Evolutionary conservation across 75 land plant genomes (phyloP), one percentile per base, ranked within the genome.

Genomic region (Pinus tabuliformis): DNA sequence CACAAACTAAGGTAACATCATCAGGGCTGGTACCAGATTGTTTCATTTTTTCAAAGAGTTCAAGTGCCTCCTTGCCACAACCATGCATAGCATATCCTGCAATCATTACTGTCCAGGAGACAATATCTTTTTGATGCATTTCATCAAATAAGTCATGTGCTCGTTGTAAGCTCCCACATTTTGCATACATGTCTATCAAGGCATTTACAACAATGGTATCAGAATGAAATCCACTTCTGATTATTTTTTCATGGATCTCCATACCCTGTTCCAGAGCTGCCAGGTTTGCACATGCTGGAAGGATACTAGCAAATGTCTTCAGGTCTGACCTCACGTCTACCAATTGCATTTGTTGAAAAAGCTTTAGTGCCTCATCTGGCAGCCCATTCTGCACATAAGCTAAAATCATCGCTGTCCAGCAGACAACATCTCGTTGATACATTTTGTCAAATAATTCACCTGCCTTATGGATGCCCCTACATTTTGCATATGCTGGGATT

Each of bases 101-200:
- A 56, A 93, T 78, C 74, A 91, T 76, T 7, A 86, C 77, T 64
- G 89, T 91, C 93, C 93, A 93, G 33, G 93, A 91, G 42, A 91
- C 80, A 21, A 91, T 75, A 75, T 89, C 86, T 18, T 80, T 78
- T 33, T 62, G n/a, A 12, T 78, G 80, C 81, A 91, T 83, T 58
- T 75, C 3, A 13, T n/a, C 76, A 30, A 74, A 74, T 64, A 74
- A 56, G 2, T 26, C 26, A 12, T 18, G 36, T 18, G 76, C 71
- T 28, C 57, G 22, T 11, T 30, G 58, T 9, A 45, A 12, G 30
- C 70, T 74, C 21, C 59, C 76, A 56, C 76, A 59, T 56, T 74
- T 74, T 13, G 36, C 37, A 74, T 74, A 74, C 60, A 74, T 74
- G 22, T 59, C 59, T 33, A 74, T 56, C 57, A 74, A 30, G 6